Percentiles rank a stretch among this genome's conserved stretches.
These are phyloP conservation scores for Chrysanthemum lavandulifolium DNA, from an alignment of 129 eudicot species.

Conservation along the genomic window DNA sequence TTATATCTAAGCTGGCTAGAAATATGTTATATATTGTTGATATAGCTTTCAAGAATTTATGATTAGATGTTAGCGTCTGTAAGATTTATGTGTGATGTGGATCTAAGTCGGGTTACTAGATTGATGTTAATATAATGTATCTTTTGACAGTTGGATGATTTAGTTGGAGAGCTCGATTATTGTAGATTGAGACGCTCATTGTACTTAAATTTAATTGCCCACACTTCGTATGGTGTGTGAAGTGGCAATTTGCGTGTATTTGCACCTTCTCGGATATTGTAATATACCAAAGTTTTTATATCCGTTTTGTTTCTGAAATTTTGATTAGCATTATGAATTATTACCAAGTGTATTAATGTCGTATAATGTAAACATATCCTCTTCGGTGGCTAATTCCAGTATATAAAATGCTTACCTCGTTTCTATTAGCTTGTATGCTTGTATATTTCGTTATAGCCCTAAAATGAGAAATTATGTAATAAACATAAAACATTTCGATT, in stretches of 20 bases:
- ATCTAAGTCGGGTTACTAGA: not conserved
- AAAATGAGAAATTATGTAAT: too few species aligned
- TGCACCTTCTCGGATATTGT: not conserved
- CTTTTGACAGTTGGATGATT: constrained; percentile 58
- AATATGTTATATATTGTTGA: not conserved
- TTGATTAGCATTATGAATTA: not conserved
- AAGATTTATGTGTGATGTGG: constrained; percentile 4
- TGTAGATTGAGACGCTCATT: constrained; percentile 91
- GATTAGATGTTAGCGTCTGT: not conserved
- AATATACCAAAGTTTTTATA: not conserved
- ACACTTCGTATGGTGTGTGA: constrained; percentile 77
- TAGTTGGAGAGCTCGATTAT: constrained; percentile 47
- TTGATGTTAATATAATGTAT: not conserved
- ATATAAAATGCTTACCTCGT: not conserved
- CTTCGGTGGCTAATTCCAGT: not conserved
- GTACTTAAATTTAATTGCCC: constrained; percentile 85
- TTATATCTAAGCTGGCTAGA: too few species aligned
- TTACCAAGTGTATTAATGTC: not conserved
- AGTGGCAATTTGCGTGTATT: constrained; percentile 96
- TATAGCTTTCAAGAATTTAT: not conserved
- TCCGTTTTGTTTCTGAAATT: not conserved
- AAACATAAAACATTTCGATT: too few species aligned
- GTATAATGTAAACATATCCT: not conserved
- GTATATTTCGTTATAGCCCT: not conserved
- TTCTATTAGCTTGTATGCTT: not conserved